These are phyloP conservation scores for Alnus rubra DNA, from an alignment of 306 rosid genomes.

Conservation along the genomic window DNA sequence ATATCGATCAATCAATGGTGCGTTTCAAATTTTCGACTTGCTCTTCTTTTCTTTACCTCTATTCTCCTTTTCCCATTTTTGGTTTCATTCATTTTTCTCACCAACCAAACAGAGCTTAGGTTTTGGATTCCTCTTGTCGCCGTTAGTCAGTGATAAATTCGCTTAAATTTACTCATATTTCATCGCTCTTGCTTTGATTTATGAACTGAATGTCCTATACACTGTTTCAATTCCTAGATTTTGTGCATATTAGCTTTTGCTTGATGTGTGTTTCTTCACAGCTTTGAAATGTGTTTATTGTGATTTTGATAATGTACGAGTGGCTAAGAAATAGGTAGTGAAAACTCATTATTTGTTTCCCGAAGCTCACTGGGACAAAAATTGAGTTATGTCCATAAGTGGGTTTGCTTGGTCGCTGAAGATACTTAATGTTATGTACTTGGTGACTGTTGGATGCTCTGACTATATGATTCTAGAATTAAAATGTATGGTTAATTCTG, in stretches of 20 bases:
- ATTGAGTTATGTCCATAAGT: too few species aligned
- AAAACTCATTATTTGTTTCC: background rate
- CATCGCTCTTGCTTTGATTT: background rate
- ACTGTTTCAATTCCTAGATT: background rate
- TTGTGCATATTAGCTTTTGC: background rate
- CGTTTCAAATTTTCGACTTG: background rate
- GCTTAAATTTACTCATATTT: background rate
- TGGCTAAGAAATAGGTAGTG: background rate
- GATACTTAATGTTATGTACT: background rate
- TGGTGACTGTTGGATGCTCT: background rate
- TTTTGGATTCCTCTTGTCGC: background rate
- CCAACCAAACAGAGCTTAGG: background rate
- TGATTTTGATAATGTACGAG: background rate
- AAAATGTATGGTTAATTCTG: background rate
- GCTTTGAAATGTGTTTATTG: background rate
- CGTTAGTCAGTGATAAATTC: background rate
- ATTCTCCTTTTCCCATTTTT: background rate
- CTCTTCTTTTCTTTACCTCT: background rate
- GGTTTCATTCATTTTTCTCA: background rate
- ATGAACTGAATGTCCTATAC: background rate
- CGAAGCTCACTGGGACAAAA: too few species aligned
- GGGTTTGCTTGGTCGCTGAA: slow-evolving; percentile 4
- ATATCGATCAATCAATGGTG: slow-evolving; percentile 4
- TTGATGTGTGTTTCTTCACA: background rate
- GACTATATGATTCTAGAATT: background rate